Conservation (phyloP, 2,329 filamentous ascomycete genomes). For the Graphilbum fragrans region DNA sequence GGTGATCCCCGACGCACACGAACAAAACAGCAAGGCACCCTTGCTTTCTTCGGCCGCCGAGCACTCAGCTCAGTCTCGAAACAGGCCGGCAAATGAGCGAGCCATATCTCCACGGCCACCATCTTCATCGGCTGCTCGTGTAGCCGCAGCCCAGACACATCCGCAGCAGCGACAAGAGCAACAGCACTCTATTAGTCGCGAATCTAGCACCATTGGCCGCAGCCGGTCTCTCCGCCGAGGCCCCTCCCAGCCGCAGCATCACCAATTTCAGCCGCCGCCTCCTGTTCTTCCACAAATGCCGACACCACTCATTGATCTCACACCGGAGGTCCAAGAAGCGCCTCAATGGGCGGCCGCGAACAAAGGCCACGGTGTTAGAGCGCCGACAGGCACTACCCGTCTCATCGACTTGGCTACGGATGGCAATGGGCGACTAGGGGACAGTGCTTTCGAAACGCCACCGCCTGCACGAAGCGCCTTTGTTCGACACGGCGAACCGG, state of each 20-base stretch:
- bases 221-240: constrained; percentile 3
- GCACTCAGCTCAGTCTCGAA: too few relatives aligned
- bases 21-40: too few relatives aligned
- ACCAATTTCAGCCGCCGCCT: background rate
- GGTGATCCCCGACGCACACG: too few relatives aligned
- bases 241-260: background rate
- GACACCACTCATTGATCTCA: constrained; percentile 57
- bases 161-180: background rate
- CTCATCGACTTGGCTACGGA: constrained; percentile 33
- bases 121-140: too few relatives aligned
- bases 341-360: constrained; percentile 44
- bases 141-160: too few relatives aligned
- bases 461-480: background rate
- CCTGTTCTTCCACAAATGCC: constrained; percentile 14
- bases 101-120: too few relatives aligned
- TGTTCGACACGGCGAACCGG: constrained; percentile 3
- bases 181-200: background rate
- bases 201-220: constrained; percentile 1
- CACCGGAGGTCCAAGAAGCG: constrained; percentile 50
- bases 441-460: background rate
- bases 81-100: too few relatives aligned
- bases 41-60: too few relatives aligned
- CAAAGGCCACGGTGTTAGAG: constrained; percentile 34
- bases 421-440: constrained; percentile 1
- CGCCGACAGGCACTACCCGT: constrained; percentile 26